Percentiles rank a stretch among this genome's conserved stretches.
Conservation (phyloP, 2,329 filamentous ascomycete genomes). For the Aspergillus jensenii region DNA sequence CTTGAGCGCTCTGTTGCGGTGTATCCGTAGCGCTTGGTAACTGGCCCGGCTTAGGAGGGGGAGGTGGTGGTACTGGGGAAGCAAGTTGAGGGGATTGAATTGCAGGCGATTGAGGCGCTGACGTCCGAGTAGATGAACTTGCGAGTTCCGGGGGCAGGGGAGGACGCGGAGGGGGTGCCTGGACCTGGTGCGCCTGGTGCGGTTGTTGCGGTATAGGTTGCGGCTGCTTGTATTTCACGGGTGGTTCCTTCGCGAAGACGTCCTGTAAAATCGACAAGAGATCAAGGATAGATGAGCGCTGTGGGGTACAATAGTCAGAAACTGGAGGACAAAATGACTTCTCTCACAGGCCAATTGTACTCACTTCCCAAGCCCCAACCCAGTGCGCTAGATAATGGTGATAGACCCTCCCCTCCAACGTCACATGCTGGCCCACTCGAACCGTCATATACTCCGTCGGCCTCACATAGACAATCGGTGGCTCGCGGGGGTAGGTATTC, state of each 20-base stretch:
- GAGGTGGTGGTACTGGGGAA: slow-evolving; percentile 29
- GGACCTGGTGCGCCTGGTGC: slow-evolving; percentile 26
- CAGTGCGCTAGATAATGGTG: slow-evolving; percentile 93
- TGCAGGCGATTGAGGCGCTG: slow-evolving; percentile 20
- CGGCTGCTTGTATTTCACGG: slow-evolving; percentile 71
- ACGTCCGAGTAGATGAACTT: slow-evolving; percentile 34
- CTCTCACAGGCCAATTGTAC: slow-evolving; percentile 36
- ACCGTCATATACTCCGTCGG: slow-evolving; percentile 87
- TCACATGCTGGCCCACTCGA: slow-evolving; percentile 90
- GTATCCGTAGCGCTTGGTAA: slow-evolving; percentile 13
- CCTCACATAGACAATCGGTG: slow-evolving; percentile 84
- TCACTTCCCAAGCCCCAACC: slow-evolving; percentile 85
- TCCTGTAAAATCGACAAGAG: slow-evolving; percentile 80
- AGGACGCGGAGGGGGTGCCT: slow-evolving; percentile 66
- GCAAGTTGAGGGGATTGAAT: slow-evolving; percentile 15
- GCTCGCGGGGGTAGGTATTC: slow-evolving; percentile 80
- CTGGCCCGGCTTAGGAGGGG: slow-evolving; percentile 40
- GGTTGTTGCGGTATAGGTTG: slow-evolving; percentile 35
- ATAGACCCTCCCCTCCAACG: slow-evolving; percentile 88
- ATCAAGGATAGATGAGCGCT: slow-evolving; percentile 81
- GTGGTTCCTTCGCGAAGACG: slow-evolving; percentile 91
- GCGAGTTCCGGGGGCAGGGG: slow-evolving; percentile 67
- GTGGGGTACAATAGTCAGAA: neutral
- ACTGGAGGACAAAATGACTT: neutral
- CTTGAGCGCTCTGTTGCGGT: slow-evolving; percentile 15